phyloP scores from a whole-genome alignment of 768 basidiomycete genomes.

The Chalciporus sphaerocephalus region DNA sequence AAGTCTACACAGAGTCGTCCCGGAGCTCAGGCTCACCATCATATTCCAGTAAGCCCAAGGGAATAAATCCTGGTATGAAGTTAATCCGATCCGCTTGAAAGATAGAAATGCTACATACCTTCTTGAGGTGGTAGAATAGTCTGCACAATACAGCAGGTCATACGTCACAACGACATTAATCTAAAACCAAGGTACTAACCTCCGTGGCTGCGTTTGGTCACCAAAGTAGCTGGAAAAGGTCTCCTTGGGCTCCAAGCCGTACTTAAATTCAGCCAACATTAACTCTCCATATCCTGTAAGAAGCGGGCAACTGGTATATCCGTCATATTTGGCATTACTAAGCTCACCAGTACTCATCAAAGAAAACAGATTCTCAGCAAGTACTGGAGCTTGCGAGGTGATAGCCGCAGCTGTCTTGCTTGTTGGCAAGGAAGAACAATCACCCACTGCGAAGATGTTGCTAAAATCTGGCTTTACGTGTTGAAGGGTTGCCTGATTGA shows the following conservation, averaged over 20 bases:
- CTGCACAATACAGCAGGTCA: slow-evolving; percentile 34
- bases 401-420: slow-evolving; percentile 97
- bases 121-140: slow-evolving; percentile 85
- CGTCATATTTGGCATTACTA: slow-evolving; percentile 71
- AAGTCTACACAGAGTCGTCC: not conserved
- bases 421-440: slow-evolving; percentile 87
- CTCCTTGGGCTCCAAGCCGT: slow-evolving; percentile 84
- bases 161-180: slow-evolving; percentile 1
- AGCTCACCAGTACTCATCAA: slow-evolving; percentile 70
- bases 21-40: slow-evolving; percentile 45
- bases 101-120: slow-evolving; percentile 37
- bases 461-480: slow-evolving; percentile 74
- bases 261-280: slow-evolving; percentile 93
- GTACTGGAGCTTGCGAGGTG: slow-evolving; percentile 84
- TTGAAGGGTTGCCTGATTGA: slow-evolving; percentile 75
- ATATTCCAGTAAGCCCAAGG: slow-evolving; percentile 69
- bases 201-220: slow-evolving; percentile 72
- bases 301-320: slow-evolving; percentile 84
- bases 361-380: slow-evolving; percentile 83
- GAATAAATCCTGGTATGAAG: slow-evolving; percentile 27
- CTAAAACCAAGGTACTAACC: slow-evolving; percentile 36
- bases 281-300: slow-evolving; percentile 78
- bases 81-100: not conserved
- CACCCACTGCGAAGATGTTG: slow-evolving; percentile 91
- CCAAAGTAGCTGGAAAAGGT: slow-evolving; percentile 64